These are phyloP conservation scores for Fusarium sp. DNA, from an alignment of 2,329 filamentous ascomycete genomes.

Conservation along the genomic window DNA sequence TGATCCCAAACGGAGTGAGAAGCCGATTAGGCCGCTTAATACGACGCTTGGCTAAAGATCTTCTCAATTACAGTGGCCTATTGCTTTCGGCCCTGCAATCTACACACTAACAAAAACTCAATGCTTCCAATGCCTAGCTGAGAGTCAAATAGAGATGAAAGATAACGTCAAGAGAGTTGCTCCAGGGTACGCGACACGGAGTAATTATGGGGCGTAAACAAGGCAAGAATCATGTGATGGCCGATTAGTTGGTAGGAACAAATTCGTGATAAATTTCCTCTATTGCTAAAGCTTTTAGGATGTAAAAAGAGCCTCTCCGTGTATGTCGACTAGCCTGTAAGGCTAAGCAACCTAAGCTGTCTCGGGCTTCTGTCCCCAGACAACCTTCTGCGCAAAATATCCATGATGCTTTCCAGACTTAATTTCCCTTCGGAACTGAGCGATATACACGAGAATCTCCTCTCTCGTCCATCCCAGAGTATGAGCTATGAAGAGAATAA, in stretches of 20 bases:
- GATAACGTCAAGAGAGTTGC: rapidly evolving
- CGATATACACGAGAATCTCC: slow-evolving; percentile 53
- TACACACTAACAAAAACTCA: too few species aligned
- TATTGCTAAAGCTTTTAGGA: not conserved
- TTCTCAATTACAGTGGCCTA: too few species aligned
- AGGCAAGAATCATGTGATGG: too few species aligned
- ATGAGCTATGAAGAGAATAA: slow-evolving; percentile 52
- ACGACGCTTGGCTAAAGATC: not conserved
- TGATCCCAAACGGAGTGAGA: not conserved
- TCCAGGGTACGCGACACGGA: not conserved
- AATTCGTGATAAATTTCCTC: too few species aligned
- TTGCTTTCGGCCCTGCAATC: too few species aligned
- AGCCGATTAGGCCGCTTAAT: slow-evolving; percentile 20
- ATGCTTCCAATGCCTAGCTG: too few species aligned
- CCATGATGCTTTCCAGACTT: slow-evolving; percentile 48
- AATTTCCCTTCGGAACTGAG: slow-evolving; percentile 52
- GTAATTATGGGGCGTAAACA: too few species aligned
- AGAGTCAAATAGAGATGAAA: too few species aligned
- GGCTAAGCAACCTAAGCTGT: not conserved
- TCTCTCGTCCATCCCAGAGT: slow-evolving; percentile 55
- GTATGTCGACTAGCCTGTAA: too few species aligned
- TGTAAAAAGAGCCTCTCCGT: not conserved
- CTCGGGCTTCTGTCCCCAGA: slow-evolving; percentile 54
- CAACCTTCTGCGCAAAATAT: slow-evolving; percentile 50
- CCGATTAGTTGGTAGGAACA: too few species aligned